Base-by-base conservation (phyloP, 345 rosid species). In the Gossypium bickii region DNA sequence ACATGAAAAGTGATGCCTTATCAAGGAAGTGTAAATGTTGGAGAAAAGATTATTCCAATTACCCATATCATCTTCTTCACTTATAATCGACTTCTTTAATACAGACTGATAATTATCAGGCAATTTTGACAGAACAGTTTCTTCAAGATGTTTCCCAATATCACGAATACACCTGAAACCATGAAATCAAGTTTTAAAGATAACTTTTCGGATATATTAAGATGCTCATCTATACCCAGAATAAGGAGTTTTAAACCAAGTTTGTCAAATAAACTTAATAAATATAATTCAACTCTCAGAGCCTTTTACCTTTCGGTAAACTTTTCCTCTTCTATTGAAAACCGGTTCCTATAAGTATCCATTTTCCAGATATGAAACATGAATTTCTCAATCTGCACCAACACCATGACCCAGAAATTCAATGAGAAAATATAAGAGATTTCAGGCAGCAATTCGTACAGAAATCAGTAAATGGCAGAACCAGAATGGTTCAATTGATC, bases 51-150 rank as follows among this genome's bases (percentile, higher is more conserved):
- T 44, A 29, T 57, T 0, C 20, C 15, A 60, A 9, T 80, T 86
- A 93, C 97, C 94, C 98, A 93, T 93, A 78, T 90, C 99, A 78
- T 93, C 94, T 34, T 87, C 89, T 76, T 74, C 94, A 48, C 93
- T 89, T 67, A 92, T 89, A 24, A 88, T 67, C 5, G 97, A 95
- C 72, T 95, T 97, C 80, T 85, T 90, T n/a, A 88, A 82, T 56
- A 79, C 79, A 3, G 93, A 90, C 58, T 79, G 97, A 78, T 95
- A 95, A 72, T 88, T 88, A 53, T 89, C 94, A 1, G 97, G 93
- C 81, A 95, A 82, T 78, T 87, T 90, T 9, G 89, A 82, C 16
- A 92, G 85, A 60, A 89, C 92, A 70, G 84, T 88, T 73, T 89
- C 94, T 63, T 89, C 85, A 29, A 92, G 85, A 84, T 87, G 93